Evolutionary conservation across 2,329 filamentous ascomycete species (phyloP), one percentile per base, ranked within the genome.

Genomic region (Neonectria ditissima): DNA sequence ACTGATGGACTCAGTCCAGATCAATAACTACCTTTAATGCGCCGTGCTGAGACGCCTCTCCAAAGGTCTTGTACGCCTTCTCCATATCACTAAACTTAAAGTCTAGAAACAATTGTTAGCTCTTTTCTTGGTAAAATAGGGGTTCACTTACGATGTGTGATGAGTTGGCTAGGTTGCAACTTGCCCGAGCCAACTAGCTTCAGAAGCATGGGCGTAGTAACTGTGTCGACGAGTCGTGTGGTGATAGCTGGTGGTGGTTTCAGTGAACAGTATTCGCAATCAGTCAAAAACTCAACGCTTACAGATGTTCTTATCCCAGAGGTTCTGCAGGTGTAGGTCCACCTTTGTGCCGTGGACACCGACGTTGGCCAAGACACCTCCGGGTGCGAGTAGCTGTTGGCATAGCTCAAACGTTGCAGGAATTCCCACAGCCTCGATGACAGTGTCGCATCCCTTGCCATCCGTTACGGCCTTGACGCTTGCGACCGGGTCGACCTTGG

Each of bases 361-460:
- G 2, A 89, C 80, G 69, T 88, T 89, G 4, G 86, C 86, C 65
- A 89, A 82, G 0, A 79, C 76, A 4, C 85, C 86, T 1, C 86
- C 86, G 0, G 82, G 76, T 0, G 83, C 85, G 10, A 89, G 80
- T 24, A 89, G 69, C 8, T 82, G 76, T 72, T 89, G 86, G 55
- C 82, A 84, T 44, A 87, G 74, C 16, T 83, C 78, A 69, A 88
- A 87, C 0, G 83, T 87, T 0, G 78, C 78, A 0, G 84, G 83
- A 9, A 85, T 77, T 1, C 86, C 86, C 2, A 88, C 87, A 0
- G 84, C 85, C 72, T 88, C 86, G 53, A 88, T 86, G 1, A 89
- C 86, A 0, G 83, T 78, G 62, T 89, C 86, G 65, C 84, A 87
- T 0, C 86, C 86, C 55, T 81, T 78, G 1, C 80, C 82, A n/a